These are phyloP conservation scores for Cutaneotrichosporon cavernicola DNA, from an alignment of 1,284 basidiomycete species.

Conservation along the genomic window DNA sequence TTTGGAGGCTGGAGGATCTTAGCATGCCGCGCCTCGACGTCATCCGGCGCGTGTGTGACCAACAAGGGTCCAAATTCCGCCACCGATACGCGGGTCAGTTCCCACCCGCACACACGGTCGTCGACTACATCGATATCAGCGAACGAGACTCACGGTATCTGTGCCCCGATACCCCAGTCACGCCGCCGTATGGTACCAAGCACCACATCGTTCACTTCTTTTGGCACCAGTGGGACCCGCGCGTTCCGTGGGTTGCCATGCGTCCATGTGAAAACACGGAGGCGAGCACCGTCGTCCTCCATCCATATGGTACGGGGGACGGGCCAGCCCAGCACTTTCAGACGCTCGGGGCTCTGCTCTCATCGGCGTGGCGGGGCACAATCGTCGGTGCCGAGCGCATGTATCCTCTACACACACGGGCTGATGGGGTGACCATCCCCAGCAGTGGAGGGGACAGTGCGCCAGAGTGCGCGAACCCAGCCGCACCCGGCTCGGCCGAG, in stretches of 20 bases:
- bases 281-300: background rate
- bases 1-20: background rate
- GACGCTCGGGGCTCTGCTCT: background rate
- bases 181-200: constrained; percentile 2
- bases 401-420: no score
- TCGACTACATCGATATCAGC: background rate
- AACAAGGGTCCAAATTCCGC: background rate
- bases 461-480: background rate
- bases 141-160: background rate
- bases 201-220: background rate
- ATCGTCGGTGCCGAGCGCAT: background rate
- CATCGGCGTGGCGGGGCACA: background rate
- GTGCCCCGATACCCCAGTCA: background rate
- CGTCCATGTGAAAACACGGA: no score
- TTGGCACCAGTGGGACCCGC: background rate
- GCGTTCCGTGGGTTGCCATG: no score
- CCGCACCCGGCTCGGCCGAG: background rate
- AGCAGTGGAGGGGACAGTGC: background rate
- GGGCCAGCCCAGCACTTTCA: background rate
- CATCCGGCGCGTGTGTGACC: background rate
- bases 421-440: background rate
- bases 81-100: background rate
- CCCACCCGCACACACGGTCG: background rate
- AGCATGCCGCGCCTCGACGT: constrained; percentile 1
- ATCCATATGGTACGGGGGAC: background rate